Evolutionary conservation across 2,329 filamentous ascomycete species (phyloP).

Genomic region (Teratosphaeriaceae sp.): DNA sequence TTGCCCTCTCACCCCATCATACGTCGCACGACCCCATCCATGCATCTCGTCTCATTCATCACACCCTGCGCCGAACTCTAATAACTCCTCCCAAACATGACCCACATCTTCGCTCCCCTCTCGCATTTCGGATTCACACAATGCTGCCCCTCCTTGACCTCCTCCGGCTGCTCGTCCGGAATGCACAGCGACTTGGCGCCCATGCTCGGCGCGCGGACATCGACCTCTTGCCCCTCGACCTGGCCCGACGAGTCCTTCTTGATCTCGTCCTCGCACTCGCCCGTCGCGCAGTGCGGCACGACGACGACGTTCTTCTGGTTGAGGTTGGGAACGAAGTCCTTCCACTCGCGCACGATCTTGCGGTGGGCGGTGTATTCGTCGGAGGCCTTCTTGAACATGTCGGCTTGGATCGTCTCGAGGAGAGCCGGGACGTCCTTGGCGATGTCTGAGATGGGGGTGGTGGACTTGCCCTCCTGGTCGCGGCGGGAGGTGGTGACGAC

Average conservation of each 20-base stretch:
- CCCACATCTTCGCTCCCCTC: conserved; percentile 72
- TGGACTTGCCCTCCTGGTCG: conserved; percentile 75
- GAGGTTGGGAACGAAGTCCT: conserved; percentile 81
- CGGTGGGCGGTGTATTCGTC: conserved; percentile 73
- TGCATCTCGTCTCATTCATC: neutral
- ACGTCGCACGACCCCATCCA: no score
- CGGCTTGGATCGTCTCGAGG: conserved; percentile 82
- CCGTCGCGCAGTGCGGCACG: conserved; percentile 80
- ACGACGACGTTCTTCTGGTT: conserved; percentile 89
- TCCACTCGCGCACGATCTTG: conserved; percentile 75
- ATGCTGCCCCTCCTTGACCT: conserved; percentile 67
- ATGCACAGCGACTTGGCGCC: conserved; percentile 71
- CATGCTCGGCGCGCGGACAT: conserved; percentile 68
- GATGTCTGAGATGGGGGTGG: conserved; percentile 69
- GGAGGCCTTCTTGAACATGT: conserved; percentile 73
- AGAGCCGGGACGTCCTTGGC: conserved; percentile 67
- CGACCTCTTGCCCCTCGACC: conserved; percentile 54
- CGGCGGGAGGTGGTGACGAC: conserved; percentile 82
- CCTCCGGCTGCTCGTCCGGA: conserved; percentile 80
- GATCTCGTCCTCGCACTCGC: conserved; percentile 86
- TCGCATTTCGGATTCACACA: conserved; percentile 86
- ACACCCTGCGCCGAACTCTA: conserved; percentile 15
- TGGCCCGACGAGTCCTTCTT: conserved; percentile 84
- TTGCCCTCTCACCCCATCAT: neutral
- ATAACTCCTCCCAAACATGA: conserved; percentile 70